These are phyloP conservation scores for Ogataea ramenticola DNA, from an alignment of 805 yeast species.

Conservation along the genomic window DNA sequence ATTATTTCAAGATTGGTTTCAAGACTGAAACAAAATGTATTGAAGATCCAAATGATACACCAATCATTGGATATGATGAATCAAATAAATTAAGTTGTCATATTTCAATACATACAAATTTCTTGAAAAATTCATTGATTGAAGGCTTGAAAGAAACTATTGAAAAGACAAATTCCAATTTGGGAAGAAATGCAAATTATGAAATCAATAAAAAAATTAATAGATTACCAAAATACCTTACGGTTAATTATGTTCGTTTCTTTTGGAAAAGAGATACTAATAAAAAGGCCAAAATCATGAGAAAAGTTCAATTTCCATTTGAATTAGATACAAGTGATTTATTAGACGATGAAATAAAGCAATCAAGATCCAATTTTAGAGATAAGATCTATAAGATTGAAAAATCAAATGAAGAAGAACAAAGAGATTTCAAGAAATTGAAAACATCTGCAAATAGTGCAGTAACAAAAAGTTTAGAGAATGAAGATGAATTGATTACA, in stretches of 20 bases:
- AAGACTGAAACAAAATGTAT: slow-evolving; percentile 57
- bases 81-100: slow-evolving; percentile 82
- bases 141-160: slow-evolving; percentile 69
- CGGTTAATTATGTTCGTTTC: slow-evolving; percentile 90
- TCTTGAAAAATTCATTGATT: slow-evolving; percentile 75
- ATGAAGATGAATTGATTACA: slow-evolving; percentile 44
- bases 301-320: slow-evolving; percentile 93
- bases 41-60: slow-evolving; percentile 39
- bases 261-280: slow-evolving; percentile 92
- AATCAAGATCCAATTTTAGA: slow-evolving; percentile 60
- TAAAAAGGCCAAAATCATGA: slow-evolving; percentile 85
- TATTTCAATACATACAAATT: slow-evolving; percentile 78
- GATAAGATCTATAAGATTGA: slow-evolving; percentile 73
- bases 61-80: slow-evolving; percentile 40
- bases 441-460: slow-evolving; percentile 23
- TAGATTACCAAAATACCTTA: slow-evolving; percentile 78
- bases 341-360: slow-evolving; percentile 69
- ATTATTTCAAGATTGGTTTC: slow-evolving; percentile 58
- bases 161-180: slow-evolving; percentile 67
- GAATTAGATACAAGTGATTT: slow-evolving; percentile 83
- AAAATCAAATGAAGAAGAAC: slow-evolving; percentile 64
- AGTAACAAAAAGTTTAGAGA: slow-evolving; percentile 35
- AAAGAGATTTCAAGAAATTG: slow-evolving; percentile 65
- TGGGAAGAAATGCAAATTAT: slow-evolving; percentile 66
- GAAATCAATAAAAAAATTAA: slow-evolving; percentile 55